A percentile compares a stretch with the other conserved stretches of the same genome.
Conservation (phyloP, 768 basidiomycete species). For the Termitomyces sp. region DNA sequence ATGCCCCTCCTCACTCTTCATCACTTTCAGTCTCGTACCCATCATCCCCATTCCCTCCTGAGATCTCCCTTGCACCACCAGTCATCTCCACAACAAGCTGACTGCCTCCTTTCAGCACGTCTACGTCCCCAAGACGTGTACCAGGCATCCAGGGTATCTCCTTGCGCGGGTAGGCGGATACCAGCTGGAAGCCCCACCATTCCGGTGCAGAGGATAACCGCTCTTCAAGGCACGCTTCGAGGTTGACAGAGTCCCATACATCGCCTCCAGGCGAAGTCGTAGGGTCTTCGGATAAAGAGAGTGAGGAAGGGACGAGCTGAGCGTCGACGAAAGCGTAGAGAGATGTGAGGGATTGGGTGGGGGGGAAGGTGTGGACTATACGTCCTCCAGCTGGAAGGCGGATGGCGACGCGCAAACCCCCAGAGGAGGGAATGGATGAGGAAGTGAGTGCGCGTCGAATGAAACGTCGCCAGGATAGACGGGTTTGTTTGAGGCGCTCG, state of each 20-base stretch:
- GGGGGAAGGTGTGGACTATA: slow-evolving; percentile 55
- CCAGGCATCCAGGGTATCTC: slow-evolving; percentile 53
- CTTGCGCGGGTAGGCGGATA: slow-evolving; percentile 65
- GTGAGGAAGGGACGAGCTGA: slow-evolving; percentile 46
- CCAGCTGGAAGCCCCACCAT: slow-evolving; percentile 78
- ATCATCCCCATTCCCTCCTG: neutral
- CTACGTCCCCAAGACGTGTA: slow-evolving; percentile 42
- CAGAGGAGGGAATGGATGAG: neutral
- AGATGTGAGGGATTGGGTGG: slow-evolving; percentile 48
- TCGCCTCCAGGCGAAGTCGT: slow-evolving; percentile 36
- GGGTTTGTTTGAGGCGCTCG: neutral
- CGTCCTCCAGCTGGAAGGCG: slow-evolving; percentile 43
- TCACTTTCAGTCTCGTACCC: slow-evolving; percentile 7
- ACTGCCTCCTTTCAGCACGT: slow-evolving; percentile 53
- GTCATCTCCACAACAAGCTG: slow-evolving; percentile 4
- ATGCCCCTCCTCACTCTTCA: neutral
- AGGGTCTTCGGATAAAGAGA: slow-evolving; percentile 41
- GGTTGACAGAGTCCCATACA: slow-evolving; percentile 31
- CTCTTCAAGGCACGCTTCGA: slow-evolving; percentile 36
- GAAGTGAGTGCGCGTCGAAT: slow-evolving; percentile 41
- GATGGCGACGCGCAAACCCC: neutral
- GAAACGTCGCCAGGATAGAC: slow-evolving; percentile 41
- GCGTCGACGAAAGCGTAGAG: slow-evolving; percentile 77
- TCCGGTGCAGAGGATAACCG: slow-evolving; percentile 14
- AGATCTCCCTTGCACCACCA: neutral